A percentile compares a stretch with the other conserved stretches of the same genome.
These are phyloP conservation scores for Phaffomyces opuntiae DNA, from an alignment of 805 yeast species.

Conservation along the genomic window DNA sequence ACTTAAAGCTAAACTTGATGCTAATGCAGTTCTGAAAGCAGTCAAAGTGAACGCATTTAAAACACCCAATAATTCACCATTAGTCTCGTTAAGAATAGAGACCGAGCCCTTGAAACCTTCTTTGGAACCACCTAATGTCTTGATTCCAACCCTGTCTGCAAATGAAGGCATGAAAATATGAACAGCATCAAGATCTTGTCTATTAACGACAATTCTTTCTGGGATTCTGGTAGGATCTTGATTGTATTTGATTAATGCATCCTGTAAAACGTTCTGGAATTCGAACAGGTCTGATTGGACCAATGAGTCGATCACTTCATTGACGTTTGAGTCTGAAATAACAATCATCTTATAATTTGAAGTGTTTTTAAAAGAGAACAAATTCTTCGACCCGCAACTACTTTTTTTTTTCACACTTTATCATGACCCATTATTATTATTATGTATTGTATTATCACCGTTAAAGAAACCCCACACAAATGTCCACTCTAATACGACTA, in stretches of 20 bases:
- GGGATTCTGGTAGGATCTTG: constrained; percentile 43
- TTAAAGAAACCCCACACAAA: neutral
- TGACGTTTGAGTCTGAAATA: constrained; percentile 26
- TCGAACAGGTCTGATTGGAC: constrained; percentile 19
- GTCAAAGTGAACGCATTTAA: constrained; percentile 54
- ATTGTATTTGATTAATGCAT: constrained; percentile 35
- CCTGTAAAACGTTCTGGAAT: constrained; percentile 31
- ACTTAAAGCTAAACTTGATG: constrained; percentile 41
- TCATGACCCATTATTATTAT: no score
- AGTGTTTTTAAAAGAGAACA: neutral
- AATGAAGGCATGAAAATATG: constrained; percentile 66
- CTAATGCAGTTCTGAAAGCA: constrained; percentile 62
- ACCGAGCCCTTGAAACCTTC: constrained; percentile 57
- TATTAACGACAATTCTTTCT: constrained; percentile 40
- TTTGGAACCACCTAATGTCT: constrained; percentile 50
- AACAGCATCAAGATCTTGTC: constrained; percentile 31
- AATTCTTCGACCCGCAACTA: neutral
- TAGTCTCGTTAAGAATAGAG: constrained; percentile 39
- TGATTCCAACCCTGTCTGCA: constrained; percentile 49
- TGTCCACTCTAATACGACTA: constrained; percentile 13
- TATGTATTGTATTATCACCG: no score
- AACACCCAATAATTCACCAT: constrained; percentile 46
- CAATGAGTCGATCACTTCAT: constrained; percentile 25
- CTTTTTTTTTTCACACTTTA: neutral
- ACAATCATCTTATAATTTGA: constrained; percentile 23